Conservation (phyloP, 768 basidiomycete genomes). For the Termitomyces sp. region DNA sequence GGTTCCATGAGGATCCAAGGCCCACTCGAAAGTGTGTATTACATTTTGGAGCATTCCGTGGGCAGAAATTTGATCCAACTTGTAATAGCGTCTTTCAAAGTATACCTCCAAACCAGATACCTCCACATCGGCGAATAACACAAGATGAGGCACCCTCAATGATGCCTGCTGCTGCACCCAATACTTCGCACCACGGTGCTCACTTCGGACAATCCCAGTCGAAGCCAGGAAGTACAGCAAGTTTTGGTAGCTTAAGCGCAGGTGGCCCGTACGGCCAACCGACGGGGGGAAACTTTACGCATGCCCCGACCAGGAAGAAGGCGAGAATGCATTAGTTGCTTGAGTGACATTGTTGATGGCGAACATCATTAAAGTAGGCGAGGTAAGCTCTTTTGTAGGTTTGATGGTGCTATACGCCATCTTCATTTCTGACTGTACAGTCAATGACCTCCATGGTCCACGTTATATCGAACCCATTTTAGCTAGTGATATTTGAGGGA, state of each 20-base stretch:
- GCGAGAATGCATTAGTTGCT: constrained; percentile 44
- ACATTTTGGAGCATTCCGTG: neutral
- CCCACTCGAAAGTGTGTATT: constrained; percentile 78
- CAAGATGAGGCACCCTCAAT: constrained; percentile 90
- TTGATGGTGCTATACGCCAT: neutral
- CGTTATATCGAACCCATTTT: neutral
- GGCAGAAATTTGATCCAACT: neutral
- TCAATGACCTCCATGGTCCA: neutral
- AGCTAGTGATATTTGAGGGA: neutral
- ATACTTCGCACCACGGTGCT: constrained; percentile 39
- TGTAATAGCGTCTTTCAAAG: constrained; percentile 67
- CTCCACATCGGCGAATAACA: constrained; percentile 85
- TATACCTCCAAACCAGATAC: constrained; percentile 61
- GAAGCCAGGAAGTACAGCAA: constrained; percentile 58
- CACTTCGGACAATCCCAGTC: constrained; percentile 50
- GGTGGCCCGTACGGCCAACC: constrained; percentile 41
- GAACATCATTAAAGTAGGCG: constrained; percentile 3
- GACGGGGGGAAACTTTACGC: constrained; percentile 29
- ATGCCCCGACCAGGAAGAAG: constrained; percentile 54
- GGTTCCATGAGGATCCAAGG: constrained; percentile 90
- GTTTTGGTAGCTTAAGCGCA: constrained; percentile 63
- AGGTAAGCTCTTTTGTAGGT: constrained; percentile 5
- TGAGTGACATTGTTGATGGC: constrained; percentile 1
- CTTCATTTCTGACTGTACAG: neutral
- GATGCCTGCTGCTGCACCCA: constrained; percentile 60